Evolutionary conservation across 2,329 filamentous ascomycete species (phyloP).

Genomic region (Aspergillus texensis): DNA sequence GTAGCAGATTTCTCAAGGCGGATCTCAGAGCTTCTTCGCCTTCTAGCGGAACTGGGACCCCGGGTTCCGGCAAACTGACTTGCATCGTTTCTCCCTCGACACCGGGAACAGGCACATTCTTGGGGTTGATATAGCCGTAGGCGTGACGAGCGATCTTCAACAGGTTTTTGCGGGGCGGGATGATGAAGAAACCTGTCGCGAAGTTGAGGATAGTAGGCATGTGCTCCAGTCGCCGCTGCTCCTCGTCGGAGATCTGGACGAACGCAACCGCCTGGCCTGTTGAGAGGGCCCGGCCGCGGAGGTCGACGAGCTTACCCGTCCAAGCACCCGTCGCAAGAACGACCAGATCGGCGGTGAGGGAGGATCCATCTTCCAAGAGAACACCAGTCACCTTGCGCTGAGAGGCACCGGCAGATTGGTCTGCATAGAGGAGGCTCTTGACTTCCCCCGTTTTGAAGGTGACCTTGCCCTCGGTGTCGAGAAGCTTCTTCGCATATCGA

Average conservation of each 20-base stretch:
- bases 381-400: slow-evolving; percentile 49
- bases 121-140: slow-evolving; percentile 63
- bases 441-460: slow-evolving; percentile 40
- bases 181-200: slow-evolving; percentile 56
- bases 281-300: slow-evolving; percentile 73
- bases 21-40: slow-evolving; percentile 63
- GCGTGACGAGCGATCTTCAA: slow-evolving; percentile 72
- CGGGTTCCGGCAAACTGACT: slow-evolving; percentile 44
- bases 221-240: slow-evolving; percentile 65
- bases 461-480: slow-evolving; percentile 42
- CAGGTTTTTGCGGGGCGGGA: slow-evolving; percentile 56
- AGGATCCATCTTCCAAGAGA: slow-evolving; percentile 51
- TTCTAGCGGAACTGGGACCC: slow-evolving; percentile 51
- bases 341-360: slow-evolving; percentile 68
- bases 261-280: slow-evolving; percentile 84
- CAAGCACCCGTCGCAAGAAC: slow-evolving; percentile 86
- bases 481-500: slow-evolving; percentile 39
- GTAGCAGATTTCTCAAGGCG: slow-evolving; percentile 64
- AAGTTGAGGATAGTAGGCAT: slow-evolving; percentile 66
- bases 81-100: slow-evolving; percentile 30
- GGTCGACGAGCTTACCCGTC: slow-evolving; percentile 76
- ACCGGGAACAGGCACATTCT: slow-evolving; percentile 31
- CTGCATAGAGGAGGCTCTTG: slow-evolving; percentile 34
- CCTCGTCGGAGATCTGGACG: slow-evolving; percentile 70
- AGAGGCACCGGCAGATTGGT: not conserved